These are phyloP conservation scores for Protomyces inouyei DNA, from an alignment of 1,139 yeast genomes.

Conservation along the genomic window DNA sequence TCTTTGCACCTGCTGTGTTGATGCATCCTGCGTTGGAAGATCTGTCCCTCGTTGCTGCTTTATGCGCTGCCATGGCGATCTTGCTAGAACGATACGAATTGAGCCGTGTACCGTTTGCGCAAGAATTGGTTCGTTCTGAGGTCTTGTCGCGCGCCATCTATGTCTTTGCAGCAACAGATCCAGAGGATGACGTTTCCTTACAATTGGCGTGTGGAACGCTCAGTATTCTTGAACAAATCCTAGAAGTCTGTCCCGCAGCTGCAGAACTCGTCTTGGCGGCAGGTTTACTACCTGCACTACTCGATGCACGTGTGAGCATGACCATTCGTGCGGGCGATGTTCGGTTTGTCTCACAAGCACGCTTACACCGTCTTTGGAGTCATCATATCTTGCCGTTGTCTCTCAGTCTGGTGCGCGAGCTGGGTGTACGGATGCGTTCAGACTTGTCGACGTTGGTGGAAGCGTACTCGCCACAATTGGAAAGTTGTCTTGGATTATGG, in stretches of 20 bases:
- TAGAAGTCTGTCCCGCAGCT: neutral
- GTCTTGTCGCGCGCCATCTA: neutral
- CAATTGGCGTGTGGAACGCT: neutral
- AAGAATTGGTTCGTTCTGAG: slow-evolving; percentile 5
- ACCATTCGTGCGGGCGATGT: neutral
- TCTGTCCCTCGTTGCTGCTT: neutral
- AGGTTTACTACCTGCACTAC: neutral
- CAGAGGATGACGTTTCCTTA: neutral
- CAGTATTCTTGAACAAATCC: neutral
- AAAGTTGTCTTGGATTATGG: slow-evolving; percentile 4
- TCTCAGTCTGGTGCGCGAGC: slow-evolving; percentile 1
- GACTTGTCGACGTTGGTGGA: slow-evolving; percentile 1
- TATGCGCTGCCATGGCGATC: neutral
- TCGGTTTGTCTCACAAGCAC: neutral
- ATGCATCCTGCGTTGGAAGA: neutral
- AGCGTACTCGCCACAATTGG: slow-evolving; percentile 9
- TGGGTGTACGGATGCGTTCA: slow-evolving; percentile 11
- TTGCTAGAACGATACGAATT: slow-evolving; percentile 1
- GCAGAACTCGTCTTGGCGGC: neutral
- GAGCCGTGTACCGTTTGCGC: neutral
- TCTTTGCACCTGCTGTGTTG: neutral
- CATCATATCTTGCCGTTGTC: slow-evolving; percentile 5
- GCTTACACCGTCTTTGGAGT: neutral
- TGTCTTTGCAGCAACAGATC: neutral
- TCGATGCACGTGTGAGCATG: neutral